Evolutionary conservation across 305 asterid species (phyloP).

Genomic region (Fraxinus paxiana): DNA sequence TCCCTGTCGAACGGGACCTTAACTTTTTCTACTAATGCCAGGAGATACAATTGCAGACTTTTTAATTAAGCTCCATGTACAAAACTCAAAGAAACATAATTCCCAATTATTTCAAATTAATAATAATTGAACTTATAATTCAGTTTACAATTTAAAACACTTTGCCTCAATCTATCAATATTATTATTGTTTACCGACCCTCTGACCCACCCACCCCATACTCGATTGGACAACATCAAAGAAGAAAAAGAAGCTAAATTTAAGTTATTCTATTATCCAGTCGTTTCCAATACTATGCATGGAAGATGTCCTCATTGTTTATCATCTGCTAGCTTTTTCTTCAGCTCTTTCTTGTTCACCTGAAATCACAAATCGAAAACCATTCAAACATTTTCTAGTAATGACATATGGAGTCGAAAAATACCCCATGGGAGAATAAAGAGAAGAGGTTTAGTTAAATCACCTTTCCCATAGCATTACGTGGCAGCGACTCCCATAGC

Average conservation of each 20-base stretch:
- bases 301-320: not conserved
- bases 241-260: not conserved
- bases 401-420: not conserved
- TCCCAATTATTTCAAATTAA: not conserved
- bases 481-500: constrained; percentile 81
- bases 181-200: not conserved
- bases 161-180: not conserved
- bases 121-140: not conserved
- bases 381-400: not conserved
- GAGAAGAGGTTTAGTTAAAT: constrained; percentile 1
- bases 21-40: not conserved
- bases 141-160: not conserved
- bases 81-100: not conserved
- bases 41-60: not conserved
- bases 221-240: not conserved
- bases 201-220: not conserved
- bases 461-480: constrained; percentile 98
- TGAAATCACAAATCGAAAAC: constrained; percentile 20
- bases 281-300: not conserved
- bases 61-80: not conserved
- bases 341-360: constrained; percentile 93
- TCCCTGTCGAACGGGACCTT: no score
- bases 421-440: no score
- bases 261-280: not conserved
- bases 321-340: constrained; percentile 50